Evolutionary conservation across 139 green algal genomes (phyloP).

Genomic region (Volvox africanus): DNA sequence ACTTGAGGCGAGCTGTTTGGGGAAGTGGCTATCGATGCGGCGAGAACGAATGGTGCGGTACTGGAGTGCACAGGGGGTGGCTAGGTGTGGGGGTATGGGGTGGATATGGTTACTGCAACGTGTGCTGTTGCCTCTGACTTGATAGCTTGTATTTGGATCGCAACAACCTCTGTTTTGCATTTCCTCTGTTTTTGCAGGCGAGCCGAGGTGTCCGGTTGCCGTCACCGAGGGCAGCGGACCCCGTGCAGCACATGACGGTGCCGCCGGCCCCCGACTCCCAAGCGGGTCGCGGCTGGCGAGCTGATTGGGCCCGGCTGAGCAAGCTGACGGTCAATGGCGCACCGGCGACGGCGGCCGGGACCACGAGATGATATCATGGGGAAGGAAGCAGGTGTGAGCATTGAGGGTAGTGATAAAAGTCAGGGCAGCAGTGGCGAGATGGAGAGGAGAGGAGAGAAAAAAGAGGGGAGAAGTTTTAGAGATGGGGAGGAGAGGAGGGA

Average conservation of each 20-base stretch:
- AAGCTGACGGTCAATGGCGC: slow-evolving; percentile 10
- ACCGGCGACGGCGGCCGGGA: neutral
- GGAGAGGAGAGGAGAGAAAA: too few species aligned
- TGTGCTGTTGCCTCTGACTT: too few species aligned
- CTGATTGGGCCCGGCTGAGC: slow-evolving; percentile 37
- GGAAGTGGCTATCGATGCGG: too few species aligned
- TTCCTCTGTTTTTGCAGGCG: neutral
- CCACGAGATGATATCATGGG: neutral
- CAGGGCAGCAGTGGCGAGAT: neutral
- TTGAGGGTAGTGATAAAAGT: neutral
- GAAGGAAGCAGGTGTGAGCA: neutral
- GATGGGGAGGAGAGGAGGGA: neutral
- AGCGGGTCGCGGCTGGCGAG: slow-evolving; percentile 41
- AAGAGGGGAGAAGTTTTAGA: too few species aligned
- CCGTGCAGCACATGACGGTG: neutral
- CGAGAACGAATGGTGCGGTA: too few species aligned
- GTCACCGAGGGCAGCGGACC: neutral
- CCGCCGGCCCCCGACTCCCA: slow-evolving; percentile 12
- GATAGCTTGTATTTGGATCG: too few species aligned
- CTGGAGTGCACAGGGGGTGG: too few species aligned
- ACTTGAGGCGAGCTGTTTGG: too few species aligned
- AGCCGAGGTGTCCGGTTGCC: neutral
- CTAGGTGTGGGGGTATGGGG: too few species aligned
- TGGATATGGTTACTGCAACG: too few species aligned
- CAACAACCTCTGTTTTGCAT: too few species aligned